phyloP scores from a whole-genome alignment of 225 moss, liverwort and hornwort species.

The Polytrichum commune region DNA sequence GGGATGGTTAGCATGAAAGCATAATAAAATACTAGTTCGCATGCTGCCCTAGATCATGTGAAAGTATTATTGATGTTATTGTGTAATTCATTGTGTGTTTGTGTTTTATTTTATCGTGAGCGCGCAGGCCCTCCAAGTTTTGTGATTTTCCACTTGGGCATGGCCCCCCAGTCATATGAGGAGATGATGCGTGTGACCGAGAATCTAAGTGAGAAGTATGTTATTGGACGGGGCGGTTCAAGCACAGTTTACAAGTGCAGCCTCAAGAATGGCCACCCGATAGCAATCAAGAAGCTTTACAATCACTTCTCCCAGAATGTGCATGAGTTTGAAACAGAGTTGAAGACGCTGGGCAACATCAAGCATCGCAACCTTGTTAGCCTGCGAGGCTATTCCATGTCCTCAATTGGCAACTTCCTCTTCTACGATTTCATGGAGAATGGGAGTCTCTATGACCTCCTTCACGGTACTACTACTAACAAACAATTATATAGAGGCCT shows the following conservation, averaged over 20 bases:
- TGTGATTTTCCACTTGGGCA: constrained; percentile 87
- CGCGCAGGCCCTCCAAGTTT: constrained; percentile 60
- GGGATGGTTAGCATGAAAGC: too few relatives aligned
- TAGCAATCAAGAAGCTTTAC: constrained; percentile 90
- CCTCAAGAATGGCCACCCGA: constrained; percentile 79
- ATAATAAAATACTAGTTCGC: too few relatives aligned
- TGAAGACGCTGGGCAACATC: constrained; percentile 76
- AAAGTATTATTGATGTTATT: too few relatives aligned
- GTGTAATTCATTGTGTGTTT: too few relatives aligned
- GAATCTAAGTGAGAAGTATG: constrained; percentile 75
- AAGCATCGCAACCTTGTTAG: constrained; percentile 91
- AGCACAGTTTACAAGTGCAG: constrained; percentile 86
- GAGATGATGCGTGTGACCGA: constrained; percentile 86
- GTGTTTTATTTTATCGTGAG: not conserved
- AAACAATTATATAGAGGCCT: too few relatives aligned
- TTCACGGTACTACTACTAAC: constrained; percentile 43
- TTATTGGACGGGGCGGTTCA: constrained; percentile 77
- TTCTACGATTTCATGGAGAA: constrained; percentile 95
- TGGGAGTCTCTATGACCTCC: constrained; percentile 79
- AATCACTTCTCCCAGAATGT: constrained; percentile 75
- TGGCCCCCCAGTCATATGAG: constrained; percentile 88
- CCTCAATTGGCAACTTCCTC: constrained; percentile 81
- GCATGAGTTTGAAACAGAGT: constrained; percentile 83
- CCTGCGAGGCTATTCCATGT: constrained; percentile 79
- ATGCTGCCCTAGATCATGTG: too few relatives aligned